A percentile compares a stretch with the other conserved stretches of the same genome.
Conservation (phyloP, 345 rosid genomes). For the Brassica carinata region DNA sequence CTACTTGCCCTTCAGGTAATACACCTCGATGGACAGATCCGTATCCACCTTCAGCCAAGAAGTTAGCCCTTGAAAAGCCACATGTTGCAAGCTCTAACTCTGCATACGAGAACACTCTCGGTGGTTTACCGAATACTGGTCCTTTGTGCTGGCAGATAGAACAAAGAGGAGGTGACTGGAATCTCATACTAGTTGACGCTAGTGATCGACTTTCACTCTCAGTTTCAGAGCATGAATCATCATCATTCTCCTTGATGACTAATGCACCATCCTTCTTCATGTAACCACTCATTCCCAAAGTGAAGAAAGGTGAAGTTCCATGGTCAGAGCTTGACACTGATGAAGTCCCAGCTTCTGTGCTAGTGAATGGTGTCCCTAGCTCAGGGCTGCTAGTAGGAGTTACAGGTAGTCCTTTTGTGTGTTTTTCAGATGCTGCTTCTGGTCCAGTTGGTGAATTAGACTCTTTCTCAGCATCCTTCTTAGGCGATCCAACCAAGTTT, state of each 20-base stretch:
- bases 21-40: conserved; percentile 99
- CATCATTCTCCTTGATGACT: conserved; percentile 55
- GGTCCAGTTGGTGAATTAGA: conserved; percentile 44
- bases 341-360: conserved; percentile 93
- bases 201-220: conserved; percentile 75
- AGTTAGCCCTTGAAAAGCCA: conserved; percentile 93
- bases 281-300: conserved; percentile 59
- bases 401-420: conserved; percentile 59
- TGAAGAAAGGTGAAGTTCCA: conserved; percentile 84
- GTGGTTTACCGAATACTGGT: conserved; percentile 96
- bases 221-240: conserved; percentile 75
- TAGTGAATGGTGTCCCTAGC: conserved; percentile 92
- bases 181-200: conserved; percentile 80
- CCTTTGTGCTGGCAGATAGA: conserved; percentile 97
- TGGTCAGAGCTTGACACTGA: conserved; percentile 94
- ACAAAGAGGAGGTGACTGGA: conserved; percentile 95
- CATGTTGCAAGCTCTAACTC: conserved; percentile 98
- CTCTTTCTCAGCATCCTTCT: conserved; percentile 51
- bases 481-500: conserved; percentile 81
- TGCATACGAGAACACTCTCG: conserved; percentile 87
- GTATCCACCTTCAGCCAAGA: conserved; percentile 98
- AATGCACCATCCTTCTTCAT: conserved; percentile 67
- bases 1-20: conserved; percentile 95
- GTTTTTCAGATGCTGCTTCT: conserved; percentile 53
- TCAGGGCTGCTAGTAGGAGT: conserved; percentile 97